Conservation (phyloP, 306 rosid genomes). For the apple (Malus domestica) region ASM211411v1 NC_041793.1:13108501-13109000, state of each 20-base stretch:
- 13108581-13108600: constrained; percentile 88
- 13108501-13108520: constrained; percentile 90
- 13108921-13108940: background rate
- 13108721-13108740: background rate
- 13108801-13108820: background rate
- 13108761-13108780: background rate
- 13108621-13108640: constrained; percentile 78
- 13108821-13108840: background rate
- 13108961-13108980: background rate
- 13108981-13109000: background rate
- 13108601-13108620: constrained; percentile 95
- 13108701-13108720: background rate
- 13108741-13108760: background rate
- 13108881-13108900: background rate
- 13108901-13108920: background rate
- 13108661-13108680: constrained; percentile 3
- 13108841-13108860: background rate
- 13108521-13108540: constrained; percentile 93
- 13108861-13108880: background rate
- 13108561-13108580: constrained; percentile 82
- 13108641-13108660: constrained; percentile 63
- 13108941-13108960: too few species aligned
- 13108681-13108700: constrained; percentile 15
- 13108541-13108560: constrained; percentile 99
- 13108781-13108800: background rate